Evolutionary conservation across 208 protist genomes (phyloP), one percentile per base, ranked within the genome.

Genomic region (Acanthamoeba quina): DNA sequence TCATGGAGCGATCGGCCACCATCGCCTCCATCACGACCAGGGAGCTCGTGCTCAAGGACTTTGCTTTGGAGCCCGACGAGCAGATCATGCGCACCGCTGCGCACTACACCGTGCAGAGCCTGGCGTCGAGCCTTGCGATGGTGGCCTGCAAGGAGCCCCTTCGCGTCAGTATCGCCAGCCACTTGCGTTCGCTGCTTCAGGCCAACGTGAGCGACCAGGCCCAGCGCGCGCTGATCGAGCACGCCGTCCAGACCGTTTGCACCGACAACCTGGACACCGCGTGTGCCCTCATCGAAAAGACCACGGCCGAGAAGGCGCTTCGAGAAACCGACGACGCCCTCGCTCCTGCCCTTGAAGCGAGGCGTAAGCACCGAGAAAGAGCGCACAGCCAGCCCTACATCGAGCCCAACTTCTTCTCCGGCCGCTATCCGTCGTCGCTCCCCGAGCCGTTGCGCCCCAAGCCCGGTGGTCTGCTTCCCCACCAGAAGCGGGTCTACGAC

Each of bases 41-140:
- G 80, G 97, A 99, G 72, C 96, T 99, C 29, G 95, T 99, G 11
- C 62, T 97, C 66, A 99, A 99, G 97, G 99, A 99, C 96, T 99
- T 99, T 96, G 97, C 98, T 5, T 96, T 98, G 58, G 99, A 99
- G 95, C 94, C 96, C 21, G 98, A 99, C 95, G 98, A 99, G 56
- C 74, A 62, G 26, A 96, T 96, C 66, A 97, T 99, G 96, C 90
- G 93, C n/a, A 95, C 95, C 26, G 96, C 96, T 2, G 97, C 97
- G 9, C 97, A 98, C 60, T 86, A 98, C 68, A 99, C 99, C 97
- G 98, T 98, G 9, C 97, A 99, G 85, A 96, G 94, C 31, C 96
- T 99, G 0, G 97, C 98, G 7, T 94, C 97, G 13, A 96, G 93
- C 47, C 92, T 99, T 1, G 98, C 98, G 21, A 95, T 98, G 44